phyloP scores from a whole-genome alignment of 129 eudicot genomes.

The Helichrysum umbraculigerum region DNA sequence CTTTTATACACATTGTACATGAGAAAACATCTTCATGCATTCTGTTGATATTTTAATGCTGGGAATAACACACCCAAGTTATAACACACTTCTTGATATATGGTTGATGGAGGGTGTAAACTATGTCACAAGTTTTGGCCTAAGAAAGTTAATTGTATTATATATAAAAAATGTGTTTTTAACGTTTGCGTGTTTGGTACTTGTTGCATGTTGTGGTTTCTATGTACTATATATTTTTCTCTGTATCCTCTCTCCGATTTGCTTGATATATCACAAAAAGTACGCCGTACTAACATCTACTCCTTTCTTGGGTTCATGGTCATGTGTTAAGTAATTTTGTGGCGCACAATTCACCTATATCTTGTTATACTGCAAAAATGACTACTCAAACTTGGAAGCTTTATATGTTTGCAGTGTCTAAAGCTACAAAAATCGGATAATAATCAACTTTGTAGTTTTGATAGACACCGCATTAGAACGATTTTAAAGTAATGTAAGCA shows the following conservation, averaged over 20 bases:
- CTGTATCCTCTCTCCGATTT: background rate
- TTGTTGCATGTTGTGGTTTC: background rate
- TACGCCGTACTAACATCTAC: too few species aligned
- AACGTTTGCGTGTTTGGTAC: background rate
- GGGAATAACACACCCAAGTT: slow-evolving; percentile 17
- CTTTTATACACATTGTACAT: slow-evolving; percentile 28
- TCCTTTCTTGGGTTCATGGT: too few species aligned
- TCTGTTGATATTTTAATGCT: slow-evolving; percentile 22
- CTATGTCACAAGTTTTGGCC: background rate
- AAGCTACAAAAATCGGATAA: background rate
- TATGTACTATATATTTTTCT: background rate
- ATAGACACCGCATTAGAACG: background rate
- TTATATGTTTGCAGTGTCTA: background rate
- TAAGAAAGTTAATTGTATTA: background rate
- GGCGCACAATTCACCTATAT: background rate
- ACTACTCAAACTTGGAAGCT: background rate
- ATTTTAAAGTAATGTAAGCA: background rate
- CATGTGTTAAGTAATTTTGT: too few species aligned
- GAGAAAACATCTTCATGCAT: slow-evolving; percentile 24
- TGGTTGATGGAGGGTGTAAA: slow-evolving; percentile 4
- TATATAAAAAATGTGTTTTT: background rate
- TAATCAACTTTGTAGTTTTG: background rate
- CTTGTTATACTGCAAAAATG: background rate
- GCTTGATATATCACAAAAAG: too few species aligned
- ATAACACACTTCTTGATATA: slow-evolving; percentile 1